Conservation (phyloP, 768 basidiomycete species). For the Auriculariales sp. region DNA sequence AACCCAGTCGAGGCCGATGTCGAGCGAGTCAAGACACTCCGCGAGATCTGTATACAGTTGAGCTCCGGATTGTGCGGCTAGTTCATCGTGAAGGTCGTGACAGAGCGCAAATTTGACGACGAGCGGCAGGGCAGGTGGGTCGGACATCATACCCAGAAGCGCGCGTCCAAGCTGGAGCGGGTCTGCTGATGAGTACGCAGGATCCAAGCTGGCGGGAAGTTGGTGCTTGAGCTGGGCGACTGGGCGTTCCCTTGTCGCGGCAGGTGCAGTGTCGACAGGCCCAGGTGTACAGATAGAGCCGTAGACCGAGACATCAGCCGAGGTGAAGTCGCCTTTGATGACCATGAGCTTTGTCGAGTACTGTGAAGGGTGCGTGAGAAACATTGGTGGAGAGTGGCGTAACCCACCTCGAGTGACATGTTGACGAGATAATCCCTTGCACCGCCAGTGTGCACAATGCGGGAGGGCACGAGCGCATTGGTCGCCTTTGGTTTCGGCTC, state of each 20-base stretch:
- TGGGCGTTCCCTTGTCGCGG: constrained; percentile 22
- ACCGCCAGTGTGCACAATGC: constrained; percentile 55
- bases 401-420: constrained; percentile 52
- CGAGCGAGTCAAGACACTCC: constrained; percentile 14
- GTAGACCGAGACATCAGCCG: constrained; percentile 49
- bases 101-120: constrained; percentile 65
- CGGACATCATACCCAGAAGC: constrained; percentile 44
- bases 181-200: constrained; percentile 34
- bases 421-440: constrained; percentile 46
- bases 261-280: constrained; percentile 20
- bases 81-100: constrained; percentile 53
- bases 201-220: constrained; percentile 41
- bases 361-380: constrained; percentile 19
- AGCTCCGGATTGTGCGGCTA: constrained; percentile 63
- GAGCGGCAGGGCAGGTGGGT: constrained; percentile 47
- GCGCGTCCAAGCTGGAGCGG: constrained; percentile 48
- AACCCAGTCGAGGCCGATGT: constrained; percentile 37
- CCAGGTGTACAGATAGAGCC: constrained; percentile 39
- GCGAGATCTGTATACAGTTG: constrained; percentile 50
- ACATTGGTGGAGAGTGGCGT: neutral
- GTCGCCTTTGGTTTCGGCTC: constrained; percentile 49
- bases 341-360: constrained; percentile 69
- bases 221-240: constrained; percentile 16
- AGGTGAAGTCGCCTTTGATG: constrained; percentile 57
- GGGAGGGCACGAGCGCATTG: constrained; percentile 60